A percentile compares a stretch with the other conserved stretches of the same genome.
Conservation (phyloP, 371 early-diverging fungal species). For the Mortierella sp. region DNA sequence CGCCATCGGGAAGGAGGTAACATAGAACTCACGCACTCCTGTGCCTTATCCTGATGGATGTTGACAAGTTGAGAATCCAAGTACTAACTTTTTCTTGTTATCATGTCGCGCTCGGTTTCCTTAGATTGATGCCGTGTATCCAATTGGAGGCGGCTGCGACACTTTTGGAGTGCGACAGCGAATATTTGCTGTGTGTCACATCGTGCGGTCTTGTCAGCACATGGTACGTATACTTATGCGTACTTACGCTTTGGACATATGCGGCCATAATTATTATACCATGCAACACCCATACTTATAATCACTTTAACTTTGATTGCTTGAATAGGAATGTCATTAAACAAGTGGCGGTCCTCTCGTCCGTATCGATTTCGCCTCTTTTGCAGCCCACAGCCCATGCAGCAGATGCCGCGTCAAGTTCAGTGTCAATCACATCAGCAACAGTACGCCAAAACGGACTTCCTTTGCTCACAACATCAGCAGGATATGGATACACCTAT, state of each 20-base stretch:
- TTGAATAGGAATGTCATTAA: constrained; percentile 67
- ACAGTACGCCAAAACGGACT: constrained; percentile 75
- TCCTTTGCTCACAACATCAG: constrained; percentile 79
- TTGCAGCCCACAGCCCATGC: constrained; percentile 62
- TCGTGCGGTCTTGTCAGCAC: constrained; percentile 73
- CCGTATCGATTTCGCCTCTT: constrained; percentile 72
- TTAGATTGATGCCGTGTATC: constrained; percentile 77
- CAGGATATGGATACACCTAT: constrained; percentile 82
- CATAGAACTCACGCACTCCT: background rate
- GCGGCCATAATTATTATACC: background rate
- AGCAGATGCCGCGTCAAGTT: constrained; percentile 54
- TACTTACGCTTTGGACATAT: background rate
- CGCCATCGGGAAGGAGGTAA: constrained; percentile 78
- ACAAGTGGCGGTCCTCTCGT: constrained; percentile 61
- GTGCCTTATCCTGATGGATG: background rate
- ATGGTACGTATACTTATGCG: constrained; percentile 63
- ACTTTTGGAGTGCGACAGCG: constrained; percentile 66
- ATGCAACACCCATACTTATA: background rate
- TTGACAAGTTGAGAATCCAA: background rate
- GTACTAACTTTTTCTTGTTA: background rate
- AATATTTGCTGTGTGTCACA: constrained; percentile 77
- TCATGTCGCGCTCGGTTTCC: background rate
- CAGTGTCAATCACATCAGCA: constrained; percentile 72
- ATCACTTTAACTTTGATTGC: background rate
- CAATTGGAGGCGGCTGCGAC: constrained; percentile 76